Evolutionary conservation across 108 stramenopile species (phyloP), one percentile per base, ranked within the genome.

Genomic region (Seminavis robusta): DNA sequence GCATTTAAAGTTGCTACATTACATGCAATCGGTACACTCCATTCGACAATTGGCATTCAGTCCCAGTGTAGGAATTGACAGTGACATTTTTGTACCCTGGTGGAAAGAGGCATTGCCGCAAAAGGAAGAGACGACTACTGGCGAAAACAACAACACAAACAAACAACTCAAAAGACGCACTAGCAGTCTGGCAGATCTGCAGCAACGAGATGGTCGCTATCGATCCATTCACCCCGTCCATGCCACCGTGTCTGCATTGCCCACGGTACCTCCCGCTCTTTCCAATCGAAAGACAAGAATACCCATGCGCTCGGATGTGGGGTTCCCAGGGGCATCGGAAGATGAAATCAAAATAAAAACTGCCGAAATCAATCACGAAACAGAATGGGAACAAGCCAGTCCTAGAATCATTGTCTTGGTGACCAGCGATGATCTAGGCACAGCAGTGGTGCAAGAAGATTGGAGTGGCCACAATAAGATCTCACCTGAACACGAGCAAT

Each of bases 301-400:
- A 34, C 91, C 91, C 8, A 79, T 66, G 59, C 56, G 91, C 33
- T 53, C 75, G 5, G 91, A 92, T 71, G 91, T 92, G 10, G 91
- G 91, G 24, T 92, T 92, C 67, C 71, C 83, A 17, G 71, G 76
- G 33, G 77, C 91, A 0, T 52, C 78, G 1, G 42, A 54, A 19
- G 81, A 83, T 34, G 87, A 92, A 57, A 71, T 92, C 15, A 27
- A 33, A 10, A 19, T 23, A 13, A 92, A 92, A 45, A 83, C 86
- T 67, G 47, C 38, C 17, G 91, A 92, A 57, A 86, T 88, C 15
- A 56, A 48, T 20, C 64, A 54, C 15, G 91, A 92, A 60, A 82
- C 83, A 16, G 80, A 84, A 56, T 83, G 83, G 84, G 87, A 92
- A 70, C 85, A 89, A 67, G 70, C 81, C 4, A 86, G 82, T 61